These are phyloP conservation scores for Scutellaria galericulata DNA, from an alignment of 257 asterid species.

Conservation along the genomic window DNA sequence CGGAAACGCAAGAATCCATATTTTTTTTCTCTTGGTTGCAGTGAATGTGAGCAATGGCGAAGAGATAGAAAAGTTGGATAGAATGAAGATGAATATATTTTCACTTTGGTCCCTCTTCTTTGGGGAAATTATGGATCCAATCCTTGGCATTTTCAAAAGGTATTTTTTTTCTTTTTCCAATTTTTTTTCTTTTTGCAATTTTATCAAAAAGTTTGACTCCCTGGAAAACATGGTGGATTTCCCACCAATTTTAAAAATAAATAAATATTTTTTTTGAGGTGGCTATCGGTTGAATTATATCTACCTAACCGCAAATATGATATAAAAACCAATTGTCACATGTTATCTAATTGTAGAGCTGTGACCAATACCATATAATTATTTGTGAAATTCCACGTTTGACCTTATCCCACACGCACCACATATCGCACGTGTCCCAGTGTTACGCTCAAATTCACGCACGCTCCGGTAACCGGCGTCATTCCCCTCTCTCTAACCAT, in stretches of 20 bases:
- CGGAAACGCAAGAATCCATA: slow-evolving; percentile 38
- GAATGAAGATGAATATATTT: slow-evolving; percentile 29
- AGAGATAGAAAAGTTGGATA: slow-evolving; percentile 45
- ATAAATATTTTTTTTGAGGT: neutral
- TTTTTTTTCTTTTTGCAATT: no score
- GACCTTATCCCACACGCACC: slow-evolving; percentile 43
- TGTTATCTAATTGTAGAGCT: slow-evolving; percentile 18
- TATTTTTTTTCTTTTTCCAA: no score
- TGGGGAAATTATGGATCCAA: neutral
- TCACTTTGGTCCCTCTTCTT: slow-evolving; percentile 22
- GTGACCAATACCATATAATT: neutral
- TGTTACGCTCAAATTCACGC: slow-evolving; percentile 27
- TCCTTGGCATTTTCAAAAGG: neutral
- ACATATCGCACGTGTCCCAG: slow-evolving; percentile 49
- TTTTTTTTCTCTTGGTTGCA: neutral
- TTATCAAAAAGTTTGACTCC: no score
- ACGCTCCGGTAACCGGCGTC: slow-evolving; percentile 33
- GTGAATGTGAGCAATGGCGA: slow-evolving; percentile 2
- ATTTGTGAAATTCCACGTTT: slow-evolving; percentile 30
- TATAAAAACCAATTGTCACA: slow-evolving; percentile 19
- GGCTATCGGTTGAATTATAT: neutral
- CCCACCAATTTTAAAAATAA: neutral
- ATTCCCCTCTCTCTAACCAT: slow-evolving; percentile 34
- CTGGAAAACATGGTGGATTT: no score
- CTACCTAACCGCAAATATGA: slow-evolving; percentile 19